Percentiles rank a stretch among this genome's conserved stretches.
phyloP scores from a whole-genome alignment of 441 rosid genomes.

The Biscutella laevigata region DNA sequence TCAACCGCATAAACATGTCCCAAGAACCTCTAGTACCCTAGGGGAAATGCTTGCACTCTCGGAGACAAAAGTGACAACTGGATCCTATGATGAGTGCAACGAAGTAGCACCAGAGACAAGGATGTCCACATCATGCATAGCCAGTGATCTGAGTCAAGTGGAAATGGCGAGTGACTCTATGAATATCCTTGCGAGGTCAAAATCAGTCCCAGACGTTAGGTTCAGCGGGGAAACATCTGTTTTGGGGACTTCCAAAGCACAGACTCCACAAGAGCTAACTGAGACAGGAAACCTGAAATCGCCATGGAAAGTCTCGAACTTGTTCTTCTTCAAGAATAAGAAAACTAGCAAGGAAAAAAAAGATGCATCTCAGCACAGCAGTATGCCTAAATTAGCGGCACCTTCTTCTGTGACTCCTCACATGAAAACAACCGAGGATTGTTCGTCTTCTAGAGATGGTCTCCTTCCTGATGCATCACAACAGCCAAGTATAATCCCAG shows the following conservation, averaged over 20 bases:
- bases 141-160: conserved; percentile 32
- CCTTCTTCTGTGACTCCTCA: conserved; percentile 13
- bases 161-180: conserved; percentile 37
- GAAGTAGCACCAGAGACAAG: conserved; percentile 36
- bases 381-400: conserved; percentile 31
- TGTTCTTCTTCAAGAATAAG: conserved; percentile 67
- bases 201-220: conserved; percentile 51
- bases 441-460: neutral
- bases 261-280: conserved; percentile 37
- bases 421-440: conserved; percentile 6
- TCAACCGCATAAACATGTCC: conserved; percentile 44
- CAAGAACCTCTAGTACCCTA: conserved; percentile 77
- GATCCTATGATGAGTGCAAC: conserved; percentile 28
- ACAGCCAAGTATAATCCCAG: conserved; percentile 31
- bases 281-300: conserved; percentile 50
- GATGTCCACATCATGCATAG: conserved; percentile 48
- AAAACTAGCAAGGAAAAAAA: conserved; percentile 50
- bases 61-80: conserved; percentile 42
- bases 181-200: conserved; percentile 59
- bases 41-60: conserved; percentile 97
- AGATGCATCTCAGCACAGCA: conserved; percentile 28
- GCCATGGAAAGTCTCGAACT: conserved; percentile 73
- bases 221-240: conserved; percentile 36
- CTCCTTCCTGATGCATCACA: conserved; percentile 27
- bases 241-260: conserved; percentile 32